Percentiles rank a stretch among this genome's conserved stretches.
phyloP scores from a whole-genome alignment of 2,329 filamentous ascomycete species.

The Scedosporium minutisporum region DNA sequence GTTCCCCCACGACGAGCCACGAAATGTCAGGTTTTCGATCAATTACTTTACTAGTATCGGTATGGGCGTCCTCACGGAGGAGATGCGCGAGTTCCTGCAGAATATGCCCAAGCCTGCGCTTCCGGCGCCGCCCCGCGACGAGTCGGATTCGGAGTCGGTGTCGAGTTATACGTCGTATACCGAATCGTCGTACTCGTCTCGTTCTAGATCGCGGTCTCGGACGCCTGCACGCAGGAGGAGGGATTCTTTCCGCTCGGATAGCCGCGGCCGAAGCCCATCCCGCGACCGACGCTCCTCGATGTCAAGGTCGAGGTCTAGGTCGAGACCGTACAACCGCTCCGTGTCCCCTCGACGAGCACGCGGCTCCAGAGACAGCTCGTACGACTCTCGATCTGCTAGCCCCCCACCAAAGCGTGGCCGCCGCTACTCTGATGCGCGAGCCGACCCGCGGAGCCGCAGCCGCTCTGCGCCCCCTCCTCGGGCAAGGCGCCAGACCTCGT shows the following conservation, averaged over 20 bases:
- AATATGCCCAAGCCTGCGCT: constrained; percentile 79
- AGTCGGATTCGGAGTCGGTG: constrained; percentile 61
- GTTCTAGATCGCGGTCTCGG: constrained; percentile 33
- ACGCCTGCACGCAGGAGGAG: constrained; percentile 15
- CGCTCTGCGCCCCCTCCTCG: constrained; percentile 14
- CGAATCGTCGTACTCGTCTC: constrained; percentile 49
- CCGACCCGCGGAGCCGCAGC: constrained; percentile 33
- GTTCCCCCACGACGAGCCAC: constrained; percentile 81
- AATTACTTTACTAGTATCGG: constrained; percentile 99
- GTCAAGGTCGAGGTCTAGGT: constrained; percentile 25
- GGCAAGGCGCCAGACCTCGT: constrained; percentile 13
- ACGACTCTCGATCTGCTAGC: constrained; percentile 4
- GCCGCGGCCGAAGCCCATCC: constrained; percentile 21
- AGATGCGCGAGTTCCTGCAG: constrained; percentile 84
- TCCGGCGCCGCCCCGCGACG: constrained; percentile 51
- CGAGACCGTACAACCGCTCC: constrained; percentile 30
- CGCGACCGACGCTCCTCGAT: constrained; percentile 22
- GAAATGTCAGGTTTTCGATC: constrained; percentile 92
- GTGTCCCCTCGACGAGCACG: constrained; percentile 9
- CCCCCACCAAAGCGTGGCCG: constrained; percentile 6
- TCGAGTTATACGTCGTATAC: constrained; percentile 73
- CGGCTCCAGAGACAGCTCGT: constrained; percentile 6
- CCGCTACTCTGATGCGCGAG: constrained; percentile 13
- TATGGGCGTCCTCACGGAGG: constrained; percentile 88
- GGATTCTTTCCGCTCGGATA: constrained; percentile 7